Evolutionary conservation across 371 early-diverging fungal genomes (phyloP).

Genomic region (Spraguea lophii): DNA sequence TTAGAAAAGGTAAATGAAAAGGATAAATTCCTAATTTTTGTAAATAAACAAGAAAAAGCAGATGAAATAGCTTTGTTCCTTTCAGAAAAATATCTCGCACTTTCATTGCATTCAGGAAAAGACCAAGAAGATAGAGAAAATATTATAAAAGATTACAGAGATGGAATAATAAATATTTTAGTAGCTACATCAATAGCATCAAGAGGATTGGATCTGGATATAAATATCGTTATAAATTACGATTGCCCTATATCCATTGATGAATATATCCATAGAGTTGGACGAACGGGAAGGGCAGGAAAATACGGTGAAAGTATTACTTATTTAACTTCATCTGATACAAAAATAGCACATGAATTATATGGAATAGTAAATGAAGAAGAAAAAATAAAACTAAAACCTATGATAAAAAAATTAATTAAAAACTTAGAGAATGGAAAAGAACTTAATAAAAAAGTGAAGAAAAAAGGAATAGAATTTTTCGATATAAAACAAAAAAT

Average conservation of each 20-base stretch:
- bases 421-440: neutral
- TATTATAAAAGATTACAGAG: constrained; percentile 54
- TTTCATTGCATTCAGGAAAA: constrained; percentile 72
- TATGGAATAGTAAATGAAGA: constrained; percentile 55
- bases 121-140: constrained; percentile 70
- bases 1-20: neutral
- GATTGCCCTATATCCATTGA: constrained; percentile 64
- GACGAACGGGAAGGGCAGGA: constrained; percentile 87
- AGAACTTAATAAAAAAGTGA: neutral
- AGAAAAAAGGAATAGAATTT: neutral
- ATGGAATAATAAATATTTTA: constrained; percentile 56
- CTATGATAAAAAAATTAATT: neutral
- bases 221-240: constrained; percentile 79
- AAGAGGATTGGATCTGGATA: constrained; percentile 88
- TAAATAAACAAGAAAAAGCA: neutral
- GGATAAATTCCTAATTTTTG: neutral
- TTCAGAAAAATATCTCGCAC: constrained; percentile 8
- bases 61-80: neutral
- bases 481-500: neutral
- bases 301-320: constrained; percentile 71
- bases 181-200: constrained; percentile 89
- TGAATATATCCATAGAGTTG: constrained; percentile 75
- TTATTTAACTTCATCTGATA: constrained; percentile 74
- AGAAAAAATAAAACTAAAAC: constrained; percentile 47
- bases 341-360: constrained; percentile 62